phyloP scores from a whole-genome alignment of 441 rosid species.

The Gossypium laxum region DNA sequence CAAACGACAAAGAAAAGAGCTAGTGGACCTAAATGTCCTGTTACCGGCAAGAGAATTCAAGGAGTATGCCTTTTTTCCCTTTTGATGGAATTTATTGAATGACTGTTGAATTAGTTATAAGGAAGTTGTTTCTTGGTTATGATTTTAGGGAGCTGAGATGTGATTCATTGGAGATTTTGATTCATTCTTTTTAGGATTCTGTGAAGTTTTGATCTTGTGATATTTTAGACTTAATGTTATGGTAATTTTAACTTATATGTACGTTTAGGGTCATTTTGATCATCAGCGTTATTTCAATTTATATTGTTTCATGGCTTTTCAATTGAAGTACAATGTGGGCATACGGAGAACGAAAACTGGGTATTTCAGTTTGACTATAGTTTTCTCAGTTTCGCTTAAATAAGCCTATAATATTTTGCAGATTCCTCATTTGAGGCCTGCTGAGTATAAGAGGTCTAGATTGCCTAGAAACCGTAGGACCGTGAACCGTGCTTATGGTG shows the following conservation, averaged over 20 bases:
- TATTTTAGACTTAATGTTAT: neutral
- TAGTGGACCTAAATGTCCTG: slow-evolving; percentile 17
- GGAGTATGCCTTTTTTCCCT: neutral
- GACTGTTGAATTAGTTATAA: neutral
- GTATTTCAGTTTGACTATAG: neutral
- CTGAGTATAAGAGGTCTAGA: slow-evolving; percentile 19
- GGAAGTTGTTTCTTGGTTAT: neutral
- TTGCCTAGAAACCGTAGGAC: slow-evolving; percentile 19
- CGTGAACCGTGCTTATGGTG: slow-evolving; percentile 15
- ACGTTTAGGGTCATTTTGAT: neutral
- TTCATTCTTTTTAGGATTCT: neutral
- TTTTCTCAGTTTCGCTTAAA: neutral
- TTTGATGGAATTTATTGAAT: neutral
- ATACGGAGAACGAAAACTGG: neutral
- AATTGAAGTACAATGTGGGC: neutral
- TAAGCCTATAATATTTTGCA: neutral
- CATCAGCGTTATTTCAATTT: neutral
- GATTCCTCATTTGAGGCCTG: slow-evolving; percentile 21
- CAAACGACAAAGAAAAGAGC: slow-evolving; percentile 20
- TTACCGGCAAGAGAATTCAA: slow-evolving; percentile 18
- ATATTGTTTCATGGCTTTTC: neutral
- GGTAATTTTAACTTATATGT: neutral
- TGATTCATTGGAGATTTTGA: neutral
- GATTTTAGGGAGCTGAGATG: neutral
- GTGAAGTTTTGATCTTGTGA: neutral